Evolutionary conservation across 805 yeast species (phyloP), one percentile per base, ranked within the genome.

Genomic region (Candida loeiensis): DNA sequence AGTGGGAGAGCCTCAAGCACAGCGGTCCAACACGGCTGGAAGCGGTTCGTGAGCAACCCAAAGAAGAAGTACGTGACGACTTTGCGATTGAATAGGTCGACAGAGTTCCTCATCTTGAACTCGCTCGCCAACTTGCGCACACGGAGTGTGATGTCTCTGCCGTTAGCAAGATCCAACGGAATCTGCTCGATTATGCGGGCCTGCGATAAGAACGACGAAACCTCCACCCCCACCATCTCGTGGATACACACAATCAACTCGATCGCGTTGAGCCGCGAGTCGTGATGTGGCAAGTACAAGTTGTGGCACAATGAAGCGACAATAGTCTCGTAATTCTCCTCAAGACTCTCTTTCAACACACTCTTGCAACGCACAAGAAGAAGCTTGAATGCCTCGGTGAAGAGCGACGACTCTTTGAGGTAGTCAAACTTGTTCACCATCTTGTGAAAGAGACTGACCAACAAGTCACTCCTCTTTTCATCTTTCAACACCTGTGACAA

Each of bases 11-110:
- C 72, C 45, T 82, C 91, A 39, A 71, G 63, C 2, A 85, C 84
- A 4, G 84, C 88, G 14, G 77, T 74, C 95, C 96, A 89, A 11
- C 84, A 73, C 1, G 98, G 98, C 41, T 87, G 84, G 50, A 91
- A 88, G 43, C 77, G 76, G 24, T 80, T 80, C 3, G 87, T 70
- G 31, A 90, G 61, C 44, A 85, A 71, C 24, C 98, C 98, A 39
- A 68, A 55, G 16, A 59, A 37, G 37, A 50, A 68, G 20, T 54
- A 49, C 48, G 84, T 73, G 27, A 62, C 43, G 7, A 55, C 34
- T 4, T 37, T 36, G 13, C 52, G 45, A 13, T 56, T 59, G 4
- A 53, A 29, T 1, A 37, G 36, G 4, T 54, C 34, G 5, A 48
- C 44, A 11, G 39, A 37, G 8, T 25, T 17, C 67, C 69, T 27